A percentile compares a stretch with the other conserved stretches of the same genome.
Evolutionary conservation across 495 filamentous ascomycete species (phyloP).

Genomic region (Talaromyces liani): DNA sequence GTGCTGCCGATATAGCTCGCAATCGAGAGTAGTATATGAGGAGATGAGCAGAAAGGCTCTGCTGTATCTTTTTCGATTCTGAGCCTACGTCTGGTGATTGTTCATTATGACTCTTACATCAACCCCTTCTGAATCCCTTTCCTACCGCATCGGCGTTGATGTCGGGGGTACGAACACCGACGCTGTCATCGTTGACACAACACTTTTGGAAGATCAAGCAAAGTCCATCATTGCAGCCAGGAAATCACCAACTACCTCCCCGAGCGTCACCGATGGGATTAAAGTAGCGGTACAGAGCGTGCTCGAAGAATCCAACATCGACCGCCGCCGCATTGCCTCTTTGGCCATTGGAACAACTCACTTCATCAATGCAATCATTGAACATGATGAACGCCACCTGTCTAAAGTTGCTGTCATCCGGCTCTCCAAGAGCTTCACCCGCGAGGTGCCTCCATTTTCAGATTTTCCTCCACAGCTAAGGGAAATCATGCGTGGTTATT

Average conservation of each 20-base stretch:
- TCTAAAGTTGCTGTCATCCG: constrained; percentile 27
- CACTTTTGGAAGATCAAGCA: constrained; percentile 40
- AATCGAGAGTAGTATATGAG: too few relatives aligned
- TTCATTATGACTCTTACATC: too few relatives aligned
- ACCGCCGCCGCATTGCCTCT: constrained; percentile 35
- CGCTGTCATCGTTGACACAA: constrained; percentile 26
- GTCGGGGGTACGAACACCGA: constrained; percentile 45
- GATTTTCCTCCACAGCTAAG: constrained; percentile 29
- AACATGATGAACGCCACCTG: constrained; percentile 37
- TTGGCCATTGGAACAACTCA: constrained; percentile 58
- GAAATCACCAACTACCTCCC: constrained; percentile 49
- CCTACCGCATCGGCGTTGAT: constrained; percentile 20
- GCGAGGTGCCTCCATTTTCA: constrained; percentile 39
- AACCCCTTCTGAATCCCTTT: too few relatives aligned
- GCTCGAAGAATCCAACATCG: constrained; percentile 30
- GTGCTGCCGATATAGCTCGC: too few relatives aligned
- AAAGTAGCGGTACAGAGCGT: constrained; percentile 40
- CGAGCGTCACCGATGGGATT: constrained; percentile 50
- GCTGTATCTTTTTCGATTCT: too few relatives aligned
- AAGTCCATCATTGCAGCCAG: constrained; percentile 43
- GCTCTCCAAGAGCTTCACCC: constrained; percentile 36
- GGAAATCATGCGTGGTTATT: constrained; percentile 16
- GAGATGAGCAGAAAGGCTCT: too few relatives aligned
- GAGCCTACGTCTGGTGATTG: too few relatives aligned
- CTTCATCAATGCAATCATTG: constrained; percentile 56